Evolutionary conservation across 768 basidiomycete species (phyloP).

Genomic region (Tricholoma hemisulphureum): DNA sequence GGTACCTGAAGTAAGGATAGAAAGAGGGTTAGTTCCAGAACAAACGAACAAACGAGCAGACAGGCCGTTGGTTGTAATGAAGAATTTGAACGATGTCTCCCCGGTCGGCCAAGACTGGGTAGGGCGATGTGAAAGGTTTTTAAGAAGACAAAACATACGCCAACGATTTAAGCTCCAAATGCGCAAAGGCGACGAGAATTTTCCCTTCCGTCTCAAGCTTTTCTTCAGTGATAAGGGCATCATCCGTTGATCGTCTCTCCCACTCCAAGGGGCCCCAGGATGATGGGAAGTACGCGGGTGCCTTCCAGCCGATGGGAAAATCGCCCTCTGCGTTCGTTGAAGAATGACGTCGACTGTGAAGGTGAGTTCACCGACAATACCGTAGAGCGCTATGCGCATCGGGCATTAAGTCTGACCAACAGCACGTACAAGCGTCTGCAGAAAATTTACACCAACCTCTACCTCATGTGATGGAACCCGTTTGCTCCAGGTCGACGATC

Average conservation of each 20-base stretch:
- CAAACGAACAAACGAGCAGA: neutral
- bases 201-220: neutral
- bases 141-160: neutral
- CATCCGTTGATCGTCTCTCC: neutral
- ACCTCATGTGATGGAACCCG: too few species aligned
- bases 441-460: too few species aligned
- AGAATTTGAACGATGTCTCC: neutral
- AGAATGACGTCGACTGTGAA: neutral
- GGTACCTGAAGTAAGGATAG: neutral
- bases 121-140: neutral
- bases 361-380: too few species aligned
- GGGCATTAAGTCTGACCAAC: neutral
- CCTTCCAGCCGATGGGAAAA: neutral
- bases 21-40: neutral
- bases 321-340: neutral
- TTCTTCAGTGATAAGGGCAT: neutral
- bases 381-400: neutral
- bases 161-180: neutral
- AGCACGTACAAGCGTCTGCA: neutral
- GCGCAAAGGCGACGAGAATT: neutral
- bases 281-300: neutral
- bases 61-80: neutral
- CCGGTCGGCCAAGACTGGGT: neutral
- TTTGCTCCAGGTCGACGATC: too few species aligned
- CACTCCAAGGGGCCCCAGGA: neutral